Conservation (phyloP, 106 monocot species). For the Alisma plantagoaquatica region DNA sequence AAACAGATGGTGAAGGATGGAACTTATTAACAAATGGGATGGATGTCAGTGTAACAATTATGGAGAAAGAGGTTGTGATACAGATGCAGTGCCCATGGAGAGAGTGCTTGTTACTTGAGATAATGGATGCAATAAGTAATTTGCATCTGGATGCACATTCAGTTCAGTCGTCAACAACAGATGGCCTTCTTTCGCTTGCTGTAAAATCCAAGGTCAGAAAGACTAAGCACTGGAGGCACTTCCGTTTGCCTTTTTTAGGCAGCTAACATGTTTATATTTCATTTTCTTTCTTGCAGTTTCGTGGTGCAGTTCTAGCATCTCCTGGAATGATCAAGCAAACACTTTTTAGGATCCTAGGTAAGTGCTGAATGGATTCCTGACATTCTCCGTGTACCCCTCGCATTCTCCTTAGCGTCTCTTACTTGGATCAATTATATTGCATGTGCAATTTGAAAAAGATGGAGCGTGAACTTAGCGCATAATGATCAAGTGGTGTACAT, state of each 20-base stretch:
- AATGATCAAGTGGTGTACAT: too few species aligned
- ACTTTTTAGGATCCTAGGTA: conserved; percentile 23
- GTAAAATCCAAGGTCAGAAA: conserved; percentile 61
- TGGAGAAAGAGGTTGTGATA: conserved; percentile 52
- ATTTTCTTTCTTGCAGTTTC: conserved; percentile 18
- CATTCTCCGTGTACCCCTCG: neutral
- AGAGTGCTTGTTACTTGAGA: conserved; percentile 53
- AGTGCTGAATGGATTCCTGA: conserved; percentile 12
- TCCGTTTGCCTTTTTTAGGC: neutral
- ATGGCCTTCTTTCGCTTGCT: conserved; percentile 33
- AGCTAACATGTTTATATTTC: neutral
- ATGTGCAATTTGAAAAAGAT: too few species aligned
- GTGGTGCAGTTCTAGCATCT: conserved; percentile 10
- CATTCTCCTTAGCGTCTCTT: neutral
- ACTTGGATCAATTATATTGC: too few species aligned
- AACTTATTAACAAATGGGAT: conserved; percentile 20
- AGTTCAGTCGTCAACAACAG: conserved; percentile 44
- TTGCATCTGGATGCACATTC: conserved; percentile 56
- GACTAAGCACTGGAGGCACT: neutral
- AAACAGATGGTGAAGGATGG: conserved; percentile 15
- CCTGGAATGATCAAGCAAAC: conserved; percentile 37
- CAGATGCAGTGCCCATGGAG: conserved; percentile 72
- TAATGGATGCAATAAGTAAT: conserved; percentile 50
- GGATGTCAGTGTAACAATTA: conserved; percentile 47
- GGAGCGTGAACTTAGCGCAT: too few species aligned